These are phyloP conservation scores for Platismatia glauca DNA, from an alignment of 495 filamentous ascomycete species.

Conservation along the genomic window DNA sequence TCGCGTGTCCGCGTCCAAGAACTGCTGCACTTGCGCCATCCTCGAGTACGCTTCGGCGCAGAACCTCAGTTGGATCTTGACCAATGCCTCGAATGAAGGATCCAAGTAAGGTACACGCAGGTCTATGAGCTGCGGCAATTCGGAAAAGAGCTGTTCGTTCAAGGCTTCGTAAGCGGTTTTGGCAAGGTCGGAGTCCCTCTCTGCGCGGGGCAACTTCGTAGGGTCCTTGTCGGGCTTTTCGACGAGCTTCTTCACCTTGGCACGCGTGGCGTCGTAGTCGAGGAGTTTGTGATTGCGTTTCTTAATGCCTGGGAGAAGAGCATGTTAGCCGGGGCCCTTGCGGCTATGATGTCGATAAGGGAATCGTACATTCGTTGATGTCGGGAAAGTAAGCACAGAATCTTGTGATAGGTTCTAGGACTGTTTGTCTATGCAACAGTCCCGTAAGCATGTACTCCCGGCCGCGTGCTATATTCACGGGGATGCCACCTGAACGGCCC, in stretches of 20 bases:
- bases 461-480: neutral
- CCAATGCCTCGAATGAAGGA: constrained; percentile 90
- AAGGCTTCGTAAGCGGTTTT: constrained; percentile 88
- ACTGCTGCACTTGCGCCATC: constrained; percentile 99
- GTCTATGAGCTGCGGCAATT: constrained; percentile 96
- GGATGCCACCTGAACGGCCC: constrained; percentile 74
- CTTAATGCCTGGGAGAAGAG: constrained; percentile 62
- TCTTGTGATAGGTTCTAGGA: constrained; percentile 85
- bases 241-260: constrained; percentile 89
- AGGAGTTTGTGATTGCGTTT: constrained; percentile 96
- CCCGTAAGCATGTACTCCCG: neutral
- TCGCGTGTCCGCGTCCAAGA: constrained; percentile 89
- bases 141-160: constrained; percentile 87
- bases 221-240: constrained; percentile 99
- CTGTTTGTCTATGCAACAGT: constrained; percentile 59
- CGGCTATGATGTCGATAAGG: neutral
- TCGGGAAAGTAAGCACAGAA: constrained; percentile 99
- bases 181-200: constrained; percentile 90
- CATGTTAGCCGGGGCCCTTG: neutral
- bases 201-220: constrained; percentile 83
- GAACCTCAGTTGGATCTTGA: constrained; percentile 97
- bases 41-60: constrained; percentile 93
- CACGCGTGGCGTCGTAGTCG: constrained; percentile 92
- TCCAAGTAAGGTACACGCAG: constrained; percentile 94
- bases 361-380: constrained; percentile 82